Conservation (phyloP, 495 filamentous ascomycete species). For the Pseudevernia furfuracea region DNA sequence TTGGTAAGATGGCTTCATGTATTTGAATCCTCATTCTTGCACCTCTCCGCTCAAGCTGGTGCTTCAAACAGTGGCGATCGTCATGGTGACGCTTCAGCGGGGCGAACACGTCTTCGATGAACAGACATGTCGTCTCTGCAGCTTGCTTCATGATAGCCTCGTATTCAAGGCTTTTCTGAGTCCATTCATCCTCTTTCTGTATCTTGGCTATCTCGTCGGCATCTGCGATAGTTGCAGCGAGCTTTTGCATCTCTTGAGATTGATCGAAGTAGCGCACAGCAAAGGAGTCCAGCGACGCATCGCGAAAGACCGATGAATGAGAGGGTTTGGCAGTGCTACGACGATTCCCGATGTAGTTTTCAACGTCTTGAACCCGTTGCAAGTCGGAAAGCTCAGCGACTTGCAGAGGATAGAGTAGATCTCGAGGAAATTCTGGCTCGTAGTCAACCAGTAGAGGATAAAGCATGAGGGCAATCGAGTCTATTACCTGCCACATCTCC, state of each 20-base stretch:
- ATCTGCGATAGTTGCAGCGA: constrained; percentile 33
- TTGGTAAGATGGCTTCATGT: constrained; percentile 43
- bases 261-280: constrained; percentile 39
- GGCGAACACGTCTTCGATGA: constrained; percentile 20
- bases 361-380: constrained; percentile 40
- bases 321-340: constrained; percentile 14
- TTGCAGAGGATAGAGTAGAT: constrained; percentile 46
- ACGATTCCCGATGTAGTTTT: constrained; percentile 39
- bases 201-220: constrained; percentile 22
- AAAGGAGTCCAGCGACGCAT: constrained; percentile 35
- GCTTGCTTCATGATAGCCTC: constrained; percentile 35
- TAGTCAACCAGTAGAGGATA: constrained; percentile 45
- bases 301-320: constrained; percentile 38
- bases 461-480: constrained; percentile 36
- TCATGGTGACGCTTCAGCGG: constrained; percentile 12
- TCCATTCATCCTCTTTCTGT: constrained; percentile 38
- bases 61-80: constrained; percentile 13
- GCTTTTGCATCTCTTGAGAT: constrained; percentile 28
- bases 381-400: constrained; percentile 38
- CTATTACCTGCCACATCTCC: constrained; percentile 49
- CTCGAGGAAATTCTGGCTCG: constrained; percentile 41
- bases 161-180: constrained; percentile 31
- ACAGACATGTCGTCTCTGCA: constrained; percentile 27
- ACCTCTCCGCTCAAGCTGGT: constrained; percentile 8
- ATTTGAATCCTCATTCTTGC: constrained; percentile 18